Evolutionary conservation across 306 rosid genomes (phyloP).

Genomic region (Pterocarpus macrocarpus): DNA sequence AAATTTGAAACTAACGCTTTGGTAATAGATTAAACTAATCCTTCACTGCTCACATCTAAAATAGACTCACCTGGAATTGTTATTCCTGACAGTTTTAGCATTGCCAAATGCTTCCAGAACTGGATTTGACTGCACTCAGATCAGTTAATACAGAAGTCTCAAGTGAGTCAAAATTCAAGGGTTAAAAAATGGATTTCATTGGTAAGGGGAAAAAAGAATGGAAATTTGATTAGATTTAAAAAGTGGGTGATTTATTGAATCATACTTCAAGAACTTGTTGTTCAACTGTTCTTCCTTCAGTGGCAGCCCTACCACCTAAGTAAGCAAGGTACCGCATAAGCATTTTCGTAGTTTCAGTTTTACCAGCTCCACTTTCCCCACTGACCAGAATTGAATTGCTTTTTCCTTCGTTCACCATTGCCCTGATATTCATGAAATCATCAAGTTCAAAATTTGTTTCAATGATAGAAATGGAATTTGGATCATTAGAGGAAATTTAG

Average conservation of each 20-base stretch:
- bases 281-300: constrained; percentile 97
- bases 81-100: constrained; percentile 97
- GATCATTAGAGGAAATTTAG: constrained; percentile 32
- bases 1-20: constrained; percentile 41
- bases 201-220: neutral
- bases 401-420: constrained; percentile 87
- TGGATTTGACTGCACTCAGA: constrained; percentile 90
- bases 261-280: constrained; percentile 99
- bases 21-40: constrained; percentile 18
- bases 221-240: constrained; percentile 25
- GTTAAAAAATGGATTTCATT: neutral
- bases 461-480: constrained; percentile 31
- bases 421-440: constrained; percentile 66
- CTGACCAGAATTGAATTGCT: constrained; percentile 98
- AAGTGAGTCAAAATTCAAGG: constrained; percentile 38
- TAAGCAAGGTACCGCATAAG: constrained; percentile 97
- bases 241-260: constrained; percentile 19
- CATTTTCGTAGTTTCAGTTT: constrained; percentile 99
- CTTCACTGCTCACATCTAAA: constrained; percentile 46
- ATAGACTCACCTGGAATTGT: constrained; percentile 87
- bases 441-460: constrained; percentile 36
- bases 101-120: constrained; percentile 99
- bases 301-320: constrained; percentile 93
- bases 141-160: constrained; percentile 40
- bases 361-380: constrained; percentile 99